Conservation (phyloP, 1,139 yeast genomes). For the Maudiozyma humilis region DNA sequence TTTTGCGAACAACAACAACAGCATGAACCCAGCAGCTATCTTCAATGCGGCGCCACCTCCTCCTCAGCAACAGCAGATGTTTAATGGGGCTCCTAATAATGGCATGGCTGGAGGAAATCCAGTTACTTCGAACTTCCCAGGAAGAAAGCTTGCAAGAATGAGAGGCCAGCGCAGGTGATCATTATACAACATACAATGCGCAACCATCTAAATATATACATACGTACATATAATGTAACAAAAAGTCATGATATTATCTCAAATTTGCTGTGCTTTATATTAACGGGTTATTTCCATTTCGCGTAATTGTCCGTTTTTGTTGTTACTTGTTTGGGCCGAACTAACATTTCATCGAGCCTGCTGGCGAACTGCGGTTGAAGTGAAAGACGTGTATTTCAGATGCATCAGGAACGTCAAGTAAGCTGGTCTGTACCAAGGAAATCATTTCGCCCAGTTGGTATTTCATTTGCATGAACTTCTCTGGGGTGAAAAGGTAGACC, state of each 20-base stretch:
- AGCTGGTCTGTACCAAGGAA: no score
- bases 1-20: slow-evolving; percentile 16
- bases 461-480: no score
- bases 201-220: neutral
- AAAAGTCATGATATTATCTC: no score
- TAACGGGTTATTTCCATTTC: neutral
- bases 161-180: slow-evolving; percentile 19
- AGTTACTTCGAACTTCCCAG: slow-evolving; percentile 5
- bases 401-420: no score
- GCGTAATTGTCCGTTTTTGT: neutral
- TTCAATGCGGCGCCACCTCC: slow-evolving; percentile 8
- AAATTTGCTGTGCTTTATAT: no score
- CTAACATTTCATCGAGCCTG: neutral
- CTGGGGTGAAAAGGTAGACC: no score
- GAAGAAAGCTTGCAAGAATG: slow-evolving; percentile 26
- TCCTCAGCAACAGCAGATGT: slow-evolving; percentile 14
- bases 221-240: neutral
- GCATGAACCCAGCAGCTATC: slow-evolving; percentile 18
- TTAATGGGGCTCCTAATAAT: slow-evolving; percentile 10
- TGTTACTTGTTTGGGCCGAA: neutral
- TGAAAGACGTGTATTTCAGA: neutral
- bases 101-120: slow-evolving; percentile 1
- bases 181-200: neutral
- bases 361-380: no score
- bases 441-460: no score